phyloP scores from a whole-genome alignment of 257 asterid species.

The Ballota nigra region DNA sequence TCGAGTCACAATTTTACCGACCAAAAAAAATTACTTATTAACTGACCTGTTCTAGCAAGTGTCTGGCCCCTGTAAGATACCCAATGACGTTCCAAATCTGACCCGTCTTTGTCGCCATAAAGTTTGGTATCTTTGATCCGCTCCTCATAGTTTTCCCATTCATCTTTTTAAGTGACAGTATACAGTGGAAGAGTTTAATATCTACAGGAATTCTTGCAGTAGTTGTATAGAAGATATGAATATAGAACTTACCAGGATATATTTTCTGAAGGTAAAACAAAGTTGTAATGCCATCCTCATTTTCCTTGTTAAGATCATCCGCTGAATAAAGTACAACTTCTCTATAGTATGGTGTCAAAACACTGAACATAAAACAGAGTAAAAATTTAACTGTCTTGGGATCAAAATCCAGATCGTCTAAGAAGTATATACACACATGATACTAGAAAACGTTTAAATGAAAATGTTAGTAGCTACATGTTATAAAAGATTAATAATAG shows the following conservation, averaged over 20 bases:
- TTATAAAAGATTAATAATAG: neutral
- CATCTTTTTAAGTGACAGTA: conserved; percentile 46
- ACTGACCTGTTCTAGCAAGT: conserved; percentile 91
- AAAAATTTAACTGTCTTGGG: neutral
- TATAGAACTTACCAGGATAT: conserved; percentile 74
- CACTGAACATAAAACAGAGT: conserved; percentile 46
- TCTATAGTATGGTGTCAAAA: conserved; percentile 87
- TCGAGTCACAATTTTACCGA: too few relatives aligned
- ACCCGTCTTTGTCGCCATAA: conserved; percentile 37
- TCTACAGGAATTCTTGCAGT: conserved; percentile 18
- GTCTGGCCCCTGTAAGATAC: conserved; percentile 98
- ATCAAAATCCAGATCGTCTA: conserved; percentile 1
- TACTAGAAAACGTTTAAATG: neutral
- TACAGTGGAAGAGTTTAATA: conserved; percentile 18
- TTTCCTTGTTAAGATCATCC: conserved; percentile 78
- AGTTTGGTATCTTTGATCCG: conserved; percentile 59
- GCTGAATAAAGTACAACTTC: conserved; percentile 91
- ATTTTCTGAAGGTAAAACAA: conserved; percentile 86
- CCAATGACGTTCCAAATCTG: conserved; percentile 80
- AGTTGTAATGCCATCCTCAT: conserved; percentile 90
- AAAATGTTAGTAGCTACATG: neutral
- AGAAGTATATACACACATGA: neutral
- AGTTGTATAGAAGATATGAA: conserved; percentile 15
- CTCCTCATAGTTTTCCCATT: conserved; percentile 84
- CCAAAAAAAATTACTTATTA: neutral